Evolutionary conservation across 148 eudicot species (phyloP).

Genomic region (Rheum nobile): DNA sequence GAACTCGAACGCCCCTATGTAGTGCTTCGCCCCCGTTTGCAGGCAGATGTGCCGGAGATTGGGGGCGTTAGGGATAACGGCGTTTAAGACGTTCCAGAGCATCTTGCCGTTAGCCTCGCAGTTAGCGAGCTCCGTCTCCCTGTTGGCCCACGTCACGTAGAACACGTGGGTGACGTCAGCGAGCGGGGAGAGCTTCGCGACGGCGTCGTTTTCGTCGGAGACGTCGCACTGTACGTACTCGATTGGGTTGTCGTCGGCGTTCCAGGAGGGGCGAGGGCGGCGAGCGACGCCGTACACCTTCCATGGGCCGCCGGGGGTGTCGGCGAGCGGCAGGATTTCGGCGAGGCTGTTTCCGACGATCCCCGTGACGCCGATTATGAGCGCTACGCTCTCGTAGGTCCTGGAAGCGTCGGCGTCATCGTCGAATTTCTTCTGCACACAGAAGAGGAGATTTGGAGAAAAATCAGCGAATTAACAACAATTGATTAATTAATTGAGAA

Average conservation of each 20-base stretch:
- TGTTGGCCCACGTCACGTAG: conserved; percentile 31
- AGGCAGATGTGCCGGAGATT: conserved; percentile 25
- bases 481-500: background rate
- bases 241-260: background rate
- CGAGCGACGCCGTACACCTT: conserved; percentile 39
- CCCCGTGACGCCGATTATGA: conserved; percentile 32
- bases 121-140: conserved; percentile 16
- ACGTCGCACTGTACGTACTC: conserved; percentile 33
- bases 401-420: background rate
- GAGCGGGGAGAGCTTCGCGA: conserved; percentile 22
- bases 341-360: conserved; percentile 37
- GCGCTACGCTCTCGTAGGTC: conserved; percentile 18
- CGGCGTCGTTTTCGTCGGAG: conserved; percentile 16
- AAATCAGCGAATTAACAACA: background rate
- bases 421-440: background rate
- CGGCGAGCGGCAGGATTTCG: conserved; percentile 30
- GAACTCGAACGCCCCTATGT: conserved; percentile 22
- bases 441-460: background rate
- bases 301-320: conserved; percentile 41
- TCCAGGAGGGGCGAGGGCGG: conserved; percentile 20
- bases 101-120: conserved; percentile 23
- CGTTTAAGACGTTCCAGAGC: conserved; percentile 23
- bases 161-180: conserved; percentile 32
- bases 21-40: conserved; percentile 30
- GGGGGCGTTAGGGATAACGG: conserved; percentile 17